Conservation (phyloP, 352 stramenopile species). For the Pythium aphanidermatum region DNA sequence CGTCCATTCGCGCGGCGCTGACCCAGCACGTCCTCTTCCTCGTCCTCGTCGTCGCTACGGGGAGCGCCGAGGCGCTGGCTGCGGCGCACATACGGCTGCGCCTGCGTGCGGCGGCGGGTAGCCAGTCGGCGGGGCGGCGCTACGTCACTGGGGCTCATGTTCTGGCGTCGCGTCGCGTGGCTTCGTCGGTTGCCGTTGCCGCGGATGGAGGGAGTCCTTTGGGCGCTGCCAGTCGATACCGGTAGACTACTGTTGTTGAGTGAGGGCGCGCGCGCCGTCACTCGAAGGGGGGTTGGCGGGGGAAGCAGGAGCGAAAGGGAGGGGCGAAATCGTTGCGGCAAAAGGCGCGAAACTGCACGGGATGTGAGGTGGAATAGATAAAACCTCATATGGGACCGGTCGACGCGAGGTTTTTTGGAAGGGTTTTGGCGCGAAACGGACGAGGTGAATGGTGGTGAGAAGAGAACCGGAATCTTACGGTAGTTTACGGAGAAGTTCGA, state of each 20-base stretch:
- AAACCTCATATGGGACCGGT: neutral
- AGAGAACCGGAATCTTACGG: slow-evolving; percentile 15
- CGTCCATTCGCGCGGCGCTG: slow-evolving; percentile 2
- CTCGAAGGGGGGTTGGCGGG: no score
- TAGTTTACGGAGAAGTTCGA: no score
- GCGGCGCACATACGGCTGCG: slow-evolving; percentile 29
- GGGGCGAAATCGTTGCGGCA: no score
- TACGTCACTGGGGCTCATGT: slow-evolving; percentile 19
- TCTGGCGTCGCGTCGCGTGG: neutral
- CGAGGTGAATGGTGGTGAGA: slow-evolving; percentile 19
- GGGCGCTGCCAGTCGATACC: no score
- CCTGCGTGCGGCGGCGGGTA: slow-evolving; percentile 7
- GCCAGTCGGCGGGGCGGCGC: neutral
- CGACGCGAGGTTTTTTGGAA: slow-evolving; percentile 4
- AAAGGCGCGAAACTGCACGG: no score
- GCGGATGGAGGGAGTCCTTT: no score
- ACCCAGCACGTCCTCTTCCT: slow-evolving; percentile 10
- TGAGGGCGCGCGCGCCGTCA: no score
- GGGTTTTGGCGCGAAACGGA: slow-evolving; percentile 20
- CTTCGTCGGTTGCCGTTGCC: neutral
- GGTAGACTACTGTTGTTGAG: no score
- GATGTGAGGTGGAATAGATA: no score
- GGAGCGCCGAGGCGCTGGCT: slow-evolving; percentile 31
- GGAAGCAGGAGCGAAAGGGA: no score
- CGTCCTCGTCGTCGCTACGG: slow-evolving; percentile 2